A percentile compares a stretch with the other conserved stretches of the same genome.
These are phyloP conservation scores for Coemansia sp. DNA, from an alignment of 371 early-diverging fungal species.

Conservation along the genomic window DNA sequence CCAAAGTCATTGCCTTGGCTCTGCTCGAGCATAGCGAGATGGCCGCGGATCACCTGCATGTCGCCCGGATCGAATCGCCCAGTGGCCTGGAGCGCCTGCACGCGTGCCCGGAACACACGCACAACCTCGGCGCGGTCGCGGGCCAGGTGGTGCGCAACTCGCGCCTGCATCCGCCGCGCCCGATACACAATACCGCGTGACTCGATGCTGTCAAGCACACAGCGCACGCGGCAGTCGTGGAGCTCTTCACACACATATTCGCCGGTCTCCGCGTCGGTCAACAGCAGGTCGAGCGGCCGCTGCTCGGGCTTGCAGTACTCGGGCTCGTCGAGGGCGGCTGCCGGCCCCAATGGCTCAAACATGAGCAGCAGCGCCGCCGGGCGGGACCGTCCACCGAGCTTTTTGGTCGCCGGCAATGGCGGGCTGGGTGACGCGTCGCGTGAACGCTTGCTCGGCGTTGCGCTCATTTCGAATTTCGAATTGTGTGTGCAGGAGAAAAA, in stretches of 20 bases:
- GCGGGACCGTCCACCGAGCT: slow-evolving; percentile 17
- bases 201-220: slow-evolving; percentile 27
- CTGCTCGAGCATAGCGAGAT: slow-evolving; percentile 7
- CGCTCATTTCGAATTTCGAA: too few relatives aligned
- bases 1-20: not conserved
- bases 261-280: slow-evolving; percentile 3
- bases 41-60: slow-evolving; percentile 17
- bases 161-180: slow-evolving; percentile 23
- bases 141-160: slow-evolving; percentile 6
- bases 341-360: slow-evolving; percentile 8
- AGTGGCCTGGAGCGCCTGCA: slow-evolving; percentile 11
- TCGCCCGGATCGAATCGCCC: slow-evolving; percentile 9
- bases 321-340: not conserved
- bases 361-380: slow-evolving; percentile 28
- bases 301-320: slow-evolving; percentile 1
- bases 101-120: slow-evolving; percentile 14
- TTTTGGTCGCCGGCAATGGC: not conserved
- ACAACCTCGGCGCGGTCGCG: slow-evolving; percentile 8
- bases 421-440: not conserved
- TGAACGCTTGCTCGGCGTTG: not conserved
- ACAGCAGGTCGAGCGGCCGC: slow-evolving; percentile 15
- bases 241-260: slow-evolving; percentile 23
- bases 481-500: too few relatives aligned
- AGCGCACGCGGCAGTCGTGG: slow-evolving; percentile 28
- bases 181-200: slow-evolving; percentile 24